A percentile compares a stretch with the other conserved stretches of the same genome.
Conservation (phyloP, 139 green algal species). For the Chlorella sp. region DNA sequence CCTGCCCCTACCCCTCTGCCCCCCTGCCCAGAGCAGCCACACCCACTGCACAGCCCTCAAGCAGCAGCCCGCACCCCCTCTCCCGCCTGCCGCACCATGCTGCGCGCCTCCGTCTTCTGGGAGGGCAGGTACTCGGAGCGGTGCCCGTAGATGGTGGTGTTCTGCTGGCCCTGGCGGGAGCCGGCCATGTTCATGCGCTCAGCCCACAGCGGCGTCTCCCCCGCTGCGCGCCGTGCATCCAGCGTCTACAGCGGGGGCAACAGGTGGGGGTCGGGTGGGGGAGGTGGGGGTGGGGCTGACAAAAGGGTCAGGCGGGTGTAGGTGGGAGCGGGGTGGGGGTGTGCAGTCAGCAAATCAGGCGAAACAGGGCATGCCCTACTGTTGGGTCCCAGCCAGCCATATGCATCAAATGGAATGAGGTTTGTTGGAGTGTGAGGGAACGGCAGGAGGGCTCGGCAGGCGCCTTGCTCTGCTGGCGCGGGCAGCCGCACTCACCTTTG, state of each 20-base stretch:
- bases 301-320: no score
- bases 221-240: not conserved
- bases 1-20: no score
- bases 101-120: conserved; percentile 45
- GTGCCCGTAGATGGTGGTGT: conserved; percentile 48
- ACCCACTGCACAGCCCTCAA: not conserved
- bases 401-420: no score
- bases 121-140: conserved; percentile 46
- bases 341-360: no score
- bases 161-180: conserved; percentile 34
- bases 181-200: conserved; percentile 47
- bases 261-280: no score
- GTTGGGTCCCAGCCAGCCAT: no score
- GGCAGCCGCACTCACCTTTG: not conserved
- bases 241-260: not conserved
- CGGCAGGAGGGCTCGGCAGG: no score
- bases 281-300: no score
- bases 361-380: no score
- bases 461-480: not conserved
- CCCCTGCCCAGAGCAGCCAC: not conserved
- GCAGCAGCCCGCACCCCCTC: not conserved
- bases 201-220: conserved; percentile 43
- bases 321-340: no score
- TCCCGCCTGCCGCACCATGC: conserved; percentile 30
- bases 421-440: no score